A percentile compares a stretch with the other conserved stretches of the same genome.
These are phyloP conservation scores for Pisolithus orientalis DNA, from an alignment of 768 basidiomycete species.

Conservation along the genomic window DNA sequence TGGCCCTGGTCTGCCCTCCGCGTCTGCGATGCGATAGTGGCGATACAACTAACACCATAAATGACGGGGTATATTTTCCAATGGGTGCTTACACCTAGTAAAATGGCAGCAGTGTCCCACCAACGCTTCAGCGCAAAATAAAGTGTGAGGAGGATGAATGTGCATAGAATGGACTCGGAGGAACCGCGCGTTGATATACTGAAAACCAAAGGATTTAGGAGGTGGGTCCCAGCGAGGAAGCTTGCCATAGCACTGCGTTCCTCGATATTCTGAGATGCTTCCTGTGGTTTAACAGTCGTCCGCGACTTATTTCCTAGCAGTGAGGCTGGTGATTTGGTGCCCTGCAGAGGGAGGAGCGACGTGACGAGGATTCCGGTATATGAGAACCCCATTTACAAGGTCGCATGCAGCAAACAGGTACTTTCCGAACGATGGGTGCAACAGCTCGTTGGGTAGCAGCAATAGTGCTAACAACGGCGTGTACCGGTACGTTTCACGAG, in stretches of 20 bases:
- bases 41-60: conserved; percentile 74
- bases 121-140: conserved; percentile 49
- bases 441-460: conserved; percentile 70
- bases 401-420: conserved; percentile 82
- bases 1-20: conserved; percentile 14
- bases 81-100: conserved; percentile 80
- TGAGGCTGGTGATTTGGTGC: background rate
- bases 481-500: conserved; percentile 90
- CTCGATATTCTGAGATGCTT: background rate
- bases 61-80: conserved; percentile 98
- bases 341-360: conserved; percentile 35
- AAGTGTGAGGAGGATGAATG: conserved; percentile 70
- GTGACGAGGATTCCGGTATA: conserved; percentile 55
- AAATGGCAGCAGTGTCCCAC: conserved; percentile 62
- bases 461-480: conserved; percentile 87
- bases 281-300: conserved; percentile 3
- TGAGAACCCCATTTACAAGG: conserved; percentile 68
- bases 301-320: background rate
- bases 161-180: conserved; percentile 81
- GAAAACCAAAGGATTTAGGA: conserved; percentile 91
- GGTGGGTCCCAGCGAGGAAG: conserved; percentile 63
- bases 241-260: conserved; percentile 34
- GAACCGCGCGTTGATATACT: conserved; percentile 97
- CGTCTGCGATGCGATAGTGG: conserved; percentile 19
- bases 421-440: conserved; percentile 89